A percentile compares a stretch with the other conserved stretches of the same genome.
Evolutionary conservation across 2,329 filamentous ascomycete species (phyloP).

Genomic region (Aspergillus jensenii): DNA sequence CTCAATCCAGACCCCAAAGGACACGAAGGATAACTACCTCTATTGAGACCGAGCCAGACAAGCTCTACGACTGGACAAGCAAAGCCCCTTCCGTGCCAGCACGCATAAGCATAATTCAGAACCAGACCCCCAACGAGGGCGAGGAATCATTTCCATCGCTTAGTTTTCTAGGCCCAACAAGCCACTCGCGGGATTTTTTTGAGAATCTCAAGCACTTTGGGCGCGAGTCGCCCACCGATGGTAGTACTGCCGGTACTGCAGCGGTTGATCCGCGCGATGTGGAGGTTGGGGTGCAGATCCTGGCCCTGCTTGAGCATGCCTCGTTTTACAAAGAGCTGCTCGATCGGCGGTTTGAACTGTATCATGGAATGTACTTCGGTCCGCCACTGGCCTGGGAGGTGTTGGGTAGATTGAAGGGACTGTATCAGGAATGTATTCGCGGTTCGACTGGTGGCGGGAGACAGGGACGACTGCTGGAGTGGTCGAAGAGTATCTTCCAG

Average conservation of each 20-base stretch:
- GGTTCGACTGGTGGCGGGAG: not conserved
- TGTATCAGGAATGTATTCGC: slow-evolving; percentile 3
- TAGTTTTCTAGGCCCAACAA: too few species aligned
- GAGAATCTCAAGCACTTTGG: not conserved
- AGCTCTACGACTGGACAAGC: too few species aligned
- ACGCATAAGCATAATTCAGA: too few species aligned
- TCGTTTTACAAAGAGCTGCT: slow-evolving; percentile 16
- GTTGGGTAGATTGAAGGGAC: not conserved
- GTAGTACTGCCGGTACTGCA: not conserved
- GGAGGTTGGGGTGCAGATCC: slow-evolving; percentile 13
- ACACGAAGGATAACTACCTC: not conserved
- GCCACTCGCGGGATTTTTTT: too few species aligned
- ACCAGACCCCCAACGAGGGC: too few species aligned
- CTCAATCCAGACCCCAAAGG: not conserved
- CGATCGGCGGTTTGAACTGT: slow-evolving; percentile 13
- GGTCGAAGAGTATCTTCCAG: slow-evolving; percentile 4
- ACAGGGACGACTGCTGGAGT: not conserved
- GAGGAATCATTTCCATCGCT: too few species aligned
- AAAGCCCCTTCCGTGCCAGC: too few species aligned
- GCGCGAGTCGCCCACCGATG: not conserved
- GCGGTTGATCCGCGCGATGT: slow-evolving; percentile 3
- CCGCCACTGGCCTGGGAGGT: not conserved
- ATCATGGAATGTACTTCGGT: slow-evolving; percentile 1
- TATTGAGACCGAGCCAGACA: too few species aligned
- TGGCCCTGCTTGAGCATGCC: slow-evolving; percentile 12